A percentile compares a stretch with the other conserved stretches of the same genome.
Conservation (phyloP, 1,139 yeast species). For the Hanseniaspora gamundiae region DNA sequence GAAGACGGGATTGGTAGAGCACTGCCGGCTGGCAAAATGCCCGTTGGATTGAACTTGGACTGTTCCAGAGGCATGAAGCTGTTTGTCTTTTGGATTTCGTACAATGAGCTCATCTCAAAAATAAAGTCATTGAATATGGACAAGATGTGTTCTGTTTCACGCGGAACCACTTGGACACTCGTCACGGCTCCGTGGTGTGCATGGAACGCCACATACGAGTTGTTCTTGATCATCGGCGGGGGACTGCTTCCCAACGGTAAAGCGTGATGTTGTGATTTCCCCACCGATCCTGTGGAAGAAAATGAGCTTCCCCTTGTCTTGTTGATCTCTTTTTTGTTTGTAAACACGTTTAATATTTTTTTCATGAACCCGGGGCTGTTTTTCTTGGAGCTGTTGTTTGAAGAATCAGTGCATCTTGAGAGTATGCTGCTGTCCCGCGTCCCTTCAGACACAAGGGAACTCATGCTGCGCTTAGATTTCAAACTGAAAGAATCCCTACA, state of each 20-base stretch:
- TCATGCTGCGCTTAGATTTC: too few relatives aligned
- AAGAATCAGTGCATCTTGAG: not conserved
- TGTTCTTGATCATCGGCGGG: conserved; percentile 14
- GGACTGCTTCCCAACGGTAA: too few relatives aligned
- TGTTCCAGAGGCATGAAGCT: not conserved
- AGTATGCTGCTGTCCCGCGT: not conserved
- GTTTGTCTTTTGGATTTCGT: conserved; percentile 6
- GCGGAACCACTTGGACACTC: conserved; percentile 70
- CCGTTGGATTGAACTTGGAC: not conserved
- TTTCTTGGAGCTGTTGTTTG: not conserved
- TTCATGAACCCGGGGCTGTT: conserved; percentile 12
- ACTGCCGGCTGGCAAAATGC: not conserved
- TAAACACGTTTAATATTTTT: conserved; percentile 14
- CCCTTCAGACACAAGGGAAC: too few relatives aligned
- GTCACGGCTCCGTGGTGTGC: conserved; percentile 68
- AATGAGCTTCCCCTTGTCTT: conserved; percentile 14
- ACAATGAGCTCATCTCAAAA: conserved; percentile 42
- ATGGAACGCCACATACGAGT: conserved; percentile 54
- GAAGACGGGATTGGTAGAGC: not conserved
- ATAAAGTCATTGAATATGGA: conserved; percentile 70
- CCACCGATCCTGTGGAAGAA: too few relatives aligned
- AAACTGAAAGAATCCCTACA: too few relatives aligned
- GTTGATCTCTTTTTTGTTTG: not conserved
- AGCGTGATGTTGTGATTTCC: too few relatives aligned
- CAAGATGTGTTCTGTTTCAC: conserved; percentile 49